Evolutionary conservation across 1,139 yeast species (phyloP).

Genomic region (Saccharomyces hybrid): DNA sequence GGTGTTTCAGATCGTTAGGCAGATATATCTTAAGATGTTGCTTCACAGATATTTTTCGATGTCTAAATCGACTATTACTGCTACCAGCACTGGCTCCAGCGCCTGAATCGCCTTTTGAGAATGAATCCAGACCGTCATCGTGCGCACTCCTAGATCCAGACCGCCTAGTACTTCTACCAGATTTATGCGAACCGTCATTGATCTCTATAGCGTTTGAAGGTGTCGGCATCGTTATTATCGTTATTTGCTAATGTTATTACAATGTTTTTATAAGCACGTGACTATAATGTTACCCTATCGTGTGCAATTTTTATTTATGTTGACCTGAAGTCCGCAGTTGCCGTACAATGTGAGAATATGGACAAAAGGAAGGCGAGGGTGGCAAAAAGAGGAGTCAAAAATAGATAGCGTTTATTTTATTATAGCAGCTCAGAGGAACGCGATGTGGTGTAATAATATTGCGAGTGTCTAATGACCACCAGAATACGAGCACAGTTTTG

Average conservation of each 20-base stretch:
- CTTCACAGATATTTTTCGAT: slow-evolving; percentile 84
- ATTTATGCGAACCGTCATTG: background rate
- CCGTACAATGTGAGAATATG: background rate
- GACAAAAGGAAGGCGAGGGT: background rate
- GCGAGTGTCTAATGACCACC: background rate
- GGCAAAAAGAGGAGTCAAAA: slow-evolving; percentile 1
- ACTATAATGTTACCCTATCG: background rate
- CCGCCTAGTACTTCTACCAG: background rate
- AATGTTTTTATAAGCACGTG: background rate
- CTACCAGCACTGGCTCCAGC: slow-evolving; percentile 6
- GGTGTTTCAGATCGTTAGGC: too few relatives aligned
- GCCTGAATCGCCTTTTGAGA: background rate
- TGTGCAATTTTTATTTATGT: background rate
- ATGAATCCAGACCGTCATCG: background rate
- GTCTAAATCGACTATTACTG: slow-evolving; percentile 58
- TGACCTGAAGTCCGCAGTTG: background rate
- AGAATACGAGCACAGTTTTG: background rate
- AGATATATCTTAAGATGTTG: slow-evolving; percentile 76
- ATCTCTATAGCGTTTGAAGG: background rate
- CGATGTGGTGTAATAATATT: background rate
- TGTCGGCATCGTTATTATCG: background rate
- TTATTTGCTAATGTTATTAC: background rate
- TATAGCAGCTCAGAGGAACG: background rate
- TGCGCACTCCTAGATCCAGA: background rate
- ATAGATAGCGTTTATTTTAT: background rate